Conservation (phyloP, 306 rosid species). For the Mimosa pudica region DNA sequence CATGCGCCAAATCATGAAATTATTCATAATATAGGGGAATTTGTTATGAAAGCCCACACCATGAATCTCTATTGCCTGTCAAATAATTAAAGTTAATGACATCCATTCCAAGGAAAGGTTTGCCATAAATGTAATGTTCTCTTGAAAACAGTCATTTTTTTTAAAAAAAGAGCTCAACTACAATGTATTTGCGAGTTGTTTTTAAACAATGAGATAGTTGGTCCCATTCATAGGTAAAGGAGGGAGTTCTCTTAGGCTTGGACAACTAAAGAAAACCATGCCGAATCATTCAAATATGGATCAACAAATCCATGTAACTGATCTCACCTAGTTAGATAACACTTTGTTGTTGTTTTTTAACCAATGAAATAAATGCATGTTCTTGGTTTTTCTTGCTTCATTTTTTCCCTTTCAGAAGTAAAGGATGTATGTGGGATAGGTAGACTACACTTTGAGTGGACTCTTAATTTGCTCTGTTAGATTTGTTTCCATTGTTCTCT, state of each 20-base stretch:
- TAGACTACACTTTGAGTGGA: not conserved
- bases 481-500: not conserved
- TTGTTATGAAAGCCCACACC: not conserved
- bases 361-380: not conserved
- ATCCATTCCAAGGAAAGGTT: not conserved
- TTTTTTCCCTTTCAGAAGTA: not conserved
- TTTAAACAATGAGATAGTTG: not conserved
- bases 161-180: not conserved
- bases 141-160: not conserved
- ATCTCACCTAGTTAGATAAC: too few species aligned
- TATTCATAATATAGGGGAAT: slow-evolving; percentile 5
- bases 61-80: not conserved
- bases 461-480: not conserved
- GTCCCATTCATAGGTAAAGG: too few species aligned
- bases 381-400: not conserved
- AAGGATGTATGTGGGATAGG: not conserved
- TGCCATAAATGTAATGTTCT: not conserved
- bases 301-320: too few species aligned
- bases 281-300: too few species aligned
- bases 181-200: not conserved
- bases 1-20: not conserved
- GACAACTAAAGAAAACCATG: too few species aligned
- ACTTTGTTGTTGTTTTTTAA: too few species aligned
- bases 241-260: too few species aligned
- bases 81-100: not conserved